Base-by-base conservation (phyloP, 1,139 yeast species). In the Taiozyma sp. region DNA sequence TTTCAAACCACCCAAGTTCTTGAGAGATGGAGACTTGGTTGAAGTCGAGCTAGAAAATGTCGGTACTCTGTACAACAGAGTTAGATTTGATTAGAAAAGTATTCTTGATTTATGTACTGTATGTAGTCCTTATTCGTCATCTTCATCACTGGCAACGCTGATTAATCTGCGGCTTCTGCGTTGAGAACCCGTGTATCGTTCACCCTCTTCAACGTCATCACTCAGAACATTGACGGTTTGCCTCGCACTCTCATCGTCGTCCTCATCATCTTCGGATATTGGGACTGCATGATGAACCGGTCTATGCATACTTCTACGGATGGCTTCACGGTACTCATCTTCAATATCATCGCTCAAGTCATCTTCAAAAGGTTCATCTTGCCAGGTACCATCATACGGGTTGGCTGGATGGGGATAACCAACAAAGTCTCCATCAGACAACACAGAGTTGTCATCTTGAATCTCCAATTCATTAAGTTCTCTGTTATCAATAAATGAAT, bases 1-100 rank as follows among this genome's bases (percentile, higher is more conserved):
- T 4, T 68, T 76, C 70, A 79, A 77, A 27, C 63, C 63, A n/a
- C 71, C 72, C 40, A 68, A 61, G 49, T 79, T 76, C 75, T 66
- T 79, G 48, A 64, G 66, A 53, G 62, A 79, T 56, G 78, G 77
- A 16, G 83, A 79, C 57, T 68, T 66, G 3, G 75, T 76, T 14
- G 72, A 69, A 46, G 71, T 79, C 50, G 64, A 62, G 44, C 64
- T 79, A 30, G 74, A 71, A 16, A 64, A 69, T 9, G 73, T 57
- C 53, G 50, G 46, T 48, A 28, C 54, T 19, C 30, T 50, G 34
- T 48, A 50, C 6, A 48, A 47, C 39, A 48, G 23, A 13, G 44
- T 51, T 39, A 45, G 49, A 44, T 51, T 51, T 30, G 53, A 51
- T 28, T 51, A n/a, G 14, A 48, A 38, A 32, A 45, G 16, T 24